A percentile compares a stretch with the other conserved stretches of the same genome.
Conservation (phyloP, 1,284 basidiomycete species). For the Papiliotrema nemorosa region DNA sequence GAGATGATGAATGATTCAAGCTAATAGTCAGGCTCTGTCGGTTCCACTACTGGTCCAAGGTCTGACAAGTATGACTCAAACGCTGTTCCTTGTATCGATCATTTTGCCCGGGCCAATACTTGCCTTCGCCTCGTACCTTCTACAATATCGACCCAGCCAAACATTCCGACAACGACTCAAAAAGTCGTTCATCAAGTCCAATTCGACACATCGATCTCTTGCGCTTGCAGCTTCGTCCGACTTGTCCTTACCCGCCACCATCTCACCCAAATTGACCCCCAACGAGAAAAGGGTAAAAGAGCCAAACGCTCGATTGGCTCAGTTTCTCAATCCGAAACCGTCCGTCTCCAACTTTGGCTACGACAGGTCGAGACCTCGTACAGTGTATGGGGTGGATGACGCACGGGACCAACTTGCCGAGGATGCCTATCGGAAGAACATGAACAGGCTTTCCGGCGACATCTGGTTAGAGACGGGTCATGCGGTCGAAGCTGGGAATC, state of each 20-base stretch:
- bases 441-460: slow-evolving; percentile 27
- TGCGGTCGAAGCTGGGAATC: slow-evolving; percentile 21
- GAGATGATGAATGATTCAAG: slow-evolving; percentile 4
- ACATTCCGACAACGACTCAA: slow-evolving; percentile 5
- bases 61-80: slow-evolving; percentile 9
- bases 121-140: slow-evolving; percentile 22
- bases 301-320: slow-evolving; percentile 11
- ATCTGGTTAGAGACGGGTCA: slow-evolving; percentile 35
- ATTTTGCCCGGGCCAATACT: slow-evolving; percentile 28
- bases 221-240: slow-evolving; percentile 27
- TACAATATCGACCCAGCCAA: slow-evolving; percentile 21
- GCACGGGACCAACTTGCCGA: slow-evolving; percentile 23
- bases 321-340: slow-evolving; percentile 29
- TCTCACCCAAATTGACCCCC: slow-evolving; percentile 32
- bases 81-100: slow-evolving; percentile 24
- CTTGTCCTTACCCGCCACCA: slow-evolving; percentile 25
- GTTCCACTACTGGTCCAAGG: slow-evolving; percentile 23
- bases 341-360: slow-evolving; percentile 28
- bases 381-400: slow-evolving; percentile 16
- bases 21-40: slow-evolving; percentile 19
- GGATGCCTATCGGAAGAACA: slow-evolving; percentile 16
- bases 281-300: slow-evolving; percentile 9
- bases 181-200: slow-evolving; percentile 15
- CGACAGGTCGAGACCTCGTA: slow-evolving; percentile 18
- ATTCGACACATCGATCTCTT: slow-evolving; percentile 26